Base-by-base conservation (phyloP, 2,329 filamentous ascomycete genomes). In the Fusarium sp. region DNA sequence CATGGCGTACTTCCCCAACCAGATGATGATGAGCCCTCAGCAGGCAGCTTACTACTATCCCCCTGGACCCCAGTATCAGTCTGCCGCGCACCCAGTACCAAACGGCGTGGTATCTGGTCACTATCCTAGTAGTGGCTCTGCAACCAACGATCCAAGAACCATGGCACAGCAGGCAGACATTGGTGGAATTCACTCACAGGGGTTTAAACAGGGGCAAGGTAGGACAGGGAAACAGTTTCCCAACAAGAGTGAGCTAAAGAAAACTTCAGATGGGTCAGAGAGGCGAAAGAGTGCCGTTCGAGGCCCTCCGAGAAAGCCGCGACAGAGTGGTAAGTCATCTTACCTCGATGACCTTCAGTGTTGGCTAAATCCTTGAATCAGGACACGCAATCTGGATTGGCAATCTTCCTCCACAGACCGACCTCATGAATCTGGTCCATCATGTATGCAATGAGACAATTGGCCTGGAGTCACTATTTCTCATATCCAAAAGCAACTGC, bases 401-500 rank as follows among this genome's bases (percentile, higher is more conserved):
- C 39, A 98, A 98, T 75, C 83, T 98, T 0, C 94, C 95, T 6
- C 91, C 93, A 1, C 91, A 93, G 47, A 91, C 94, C 1, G 90
- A 90, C 39, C 84, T 98, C 14, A 89, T 93, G 79, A 91, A 87
- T 59, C 82, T 98, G n/a, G 97, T 97, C 51, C 89, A 96, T 61
- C 92, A 97, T 76, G 96, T 97, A 58, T 96, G 92, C 63, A 88
- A 88, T 66, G 91, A 94, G 68, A 90, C 93, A 1, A 86, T 85
- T 0, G 87, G 94, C 2, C 88, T 98, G 21, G 92, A 97, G 76
- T 97, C 94, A 45, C 82, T 98, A 1, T 97, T 98, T 70, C 82
- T 98, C 35, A 98, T 98, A 39, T 95, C 94, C 0, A 97, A 97
- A 78, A 97, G 94, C 77, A 97, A 97, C 76, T 98, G 95, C 75